Percentiles rank a stretch among this genome's conserved stretches.
Conservation (phyloP, 225 moss, liverwort and hornwort species). For the Marchantia paleacea region DNA sequence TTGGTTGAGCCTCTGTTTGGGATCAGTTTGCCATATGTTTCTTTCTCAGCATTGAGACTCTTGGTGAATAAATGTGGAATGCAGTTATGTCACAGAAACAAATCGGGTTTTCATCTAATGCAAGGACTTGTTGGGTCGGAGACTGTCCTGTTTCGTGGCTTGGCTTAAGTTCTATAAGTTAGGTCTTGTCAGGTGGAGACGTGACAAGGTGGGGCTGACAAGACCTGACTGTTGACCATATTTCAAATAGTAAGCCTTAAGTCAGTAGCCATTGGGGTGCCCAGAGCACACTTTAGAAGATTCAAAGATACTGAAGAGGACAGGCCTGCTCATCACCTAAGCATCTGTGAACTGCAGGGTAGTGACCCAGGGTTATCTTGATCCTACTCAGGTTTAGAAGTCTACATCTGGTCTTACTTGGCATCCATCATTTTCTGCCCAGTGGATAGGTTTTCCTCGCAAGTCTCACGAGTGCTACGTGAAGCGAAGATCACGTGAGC, state of each 20-base stretch:
- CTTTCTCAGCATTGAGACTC: not conserved
- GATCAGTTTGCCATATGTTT: not conserved
- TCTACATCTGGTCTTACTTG: too few species aligned
- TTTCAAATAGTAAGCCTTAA: not conserved
- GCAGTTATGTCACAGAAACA: not conserved
- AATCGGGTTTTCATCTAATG: not conserved
- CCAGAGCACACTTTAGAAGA: not conserved
- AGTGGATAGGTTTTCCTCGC: too few species aligned
- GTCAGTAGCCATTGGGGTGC: not conserved
- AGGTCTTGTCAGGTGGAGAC: not conserved
- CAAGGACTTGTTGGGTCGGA: not conserved
- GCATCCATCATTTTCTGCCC: too few species aligned
- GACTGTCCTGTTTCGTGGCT: not conserved
- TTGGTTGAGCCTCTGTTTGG: not conserved
- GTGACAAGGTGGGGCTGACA: not conserved
- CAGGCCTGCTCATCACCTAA: conserved; percentile 4
- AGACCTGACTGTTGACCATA: not conserved
- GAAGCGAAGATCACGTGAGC: too few species aligned
- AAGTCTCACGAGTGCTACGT: too few species aligned
- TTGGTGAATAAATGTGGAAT: not conserved
- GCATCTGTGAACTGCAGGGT: not conserved
- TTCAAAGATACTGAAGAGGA: not conserved
- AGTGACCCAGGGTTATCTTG: not conserved
- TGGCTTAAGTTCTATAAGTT: not conserved
- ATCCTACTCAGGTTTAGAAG: not conserved